Conservation (phyloP, 1,139 yeast genomes). For the Debaryomyces fabryi region DNA sequence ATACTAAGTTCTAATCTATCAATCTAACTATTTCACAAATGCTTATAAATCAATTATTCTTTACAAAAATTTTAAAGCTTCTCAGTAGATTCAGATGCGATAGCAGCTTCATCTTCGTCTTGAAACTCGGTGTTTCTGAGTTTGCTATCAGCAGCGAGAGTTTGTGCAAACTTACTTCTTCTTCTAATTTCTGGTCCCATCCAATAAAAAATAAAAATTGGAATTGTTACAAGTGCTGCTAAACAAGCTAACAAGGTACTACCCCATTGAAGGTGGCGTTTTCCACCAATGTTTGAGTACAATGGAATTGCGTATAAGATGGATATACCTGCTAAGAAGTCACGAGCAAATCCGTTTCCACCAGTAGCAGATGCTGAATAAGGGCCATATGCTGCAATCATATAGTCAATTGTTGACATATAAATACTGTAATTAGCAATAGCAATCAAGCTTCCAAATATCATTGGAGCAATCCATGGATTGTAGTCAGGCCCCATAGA, state of each 20-base stretch:
- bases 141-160: conserved; percentile 27
- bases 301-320: conserved; percentile 37
- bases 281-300: conserved; percentile 29
- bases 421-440: conserved; percentile 38
- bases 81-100: neutral
- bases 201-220: conserved; percentile 31
- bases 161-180: conserved; percentile 28
- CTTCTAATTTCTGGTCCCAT: conserved; percentile 29
- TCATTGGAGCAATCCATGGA: conserved; percentile 39
- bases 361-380: conserved; percentile 43
- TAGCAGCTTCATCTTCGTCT: neutral
- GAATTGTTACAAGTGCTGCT: conserved; percentile 29
- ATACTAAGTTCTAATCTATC: too few relatives aligned
- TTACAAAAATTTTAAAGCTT: neutral
- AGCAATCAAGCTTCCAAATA: conserved; percentile 32
- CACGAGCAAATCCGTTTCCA: conserved; percentile 42
- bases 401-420: conserved; percentile 41
- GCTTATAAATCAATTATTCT: too few relatives aligned
- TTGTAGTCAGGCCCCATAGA: conserved; percentile 31
- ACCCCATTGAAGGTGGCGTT: conserved; percentile 34
- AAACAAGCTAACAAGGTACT: conserved; percentile 35
- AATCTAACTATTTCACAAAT: too few relatives aligned
- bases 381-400: conserved; percentile 39
- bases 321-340: conserved; percentile 37
- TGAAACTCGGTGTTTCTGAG: neutral